A percentile compares a stretch with the other conserved stretches of the same genome.
Conservation (phyloP, 2,329 filamentous ascomycete genomes). For the Microcyclospora pomicola region DNA sequence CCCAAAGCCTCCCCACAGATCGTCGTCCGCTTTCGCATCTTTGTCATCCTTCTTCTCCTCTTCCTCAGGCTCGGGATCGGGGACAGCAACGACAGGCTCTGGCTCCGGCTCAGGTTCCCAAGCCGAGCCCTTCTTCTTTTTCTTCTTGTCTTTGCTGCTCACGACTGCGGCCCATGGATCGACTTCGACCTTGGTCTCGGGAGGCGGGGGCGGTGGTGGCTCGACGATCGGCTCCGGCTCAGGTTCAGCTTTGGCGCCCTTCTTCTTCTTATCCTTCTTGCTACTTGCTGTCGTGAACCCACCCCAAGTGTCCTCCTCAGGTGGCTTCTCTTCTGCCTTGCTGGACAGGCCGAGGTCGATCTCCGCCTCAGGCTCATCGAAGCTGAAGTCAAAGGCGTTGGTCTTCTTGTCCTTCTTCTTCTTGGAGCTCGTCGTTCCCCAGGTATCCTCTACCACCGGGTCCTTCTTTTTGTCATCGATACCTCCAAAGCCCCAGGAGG, state of each 20-base stretch:
- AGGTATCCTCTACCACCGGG: slow-evolving; percentile 4
- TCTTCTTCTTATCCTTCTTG: slow-evolving; percentile 23
- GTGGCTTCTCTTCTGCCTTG: slow-evolving; percentile 8
- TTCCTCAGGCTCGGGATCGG: slow-evolving; percentile 27
- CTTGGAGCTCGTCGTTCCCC: slow-evolving; percentile 12
- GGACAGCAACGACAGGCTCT: slow-evolving; percentile 17
- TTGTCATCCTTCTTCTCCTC: slow-evolving; percentile 21
- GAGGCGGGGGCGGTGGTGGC: slow-evolving; percentile 13
- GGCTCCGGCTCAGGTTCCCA: slow-evolving; percentile 18
- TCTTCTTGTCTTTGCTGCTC: slow-evolving; percentile 31
- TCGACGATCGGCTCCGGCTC: slow-evolving; percentile 17
- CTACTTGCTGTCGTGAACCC: slow-evolving; percentile 11
- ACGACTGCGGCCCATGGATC: slow-evolving; percentile 22
- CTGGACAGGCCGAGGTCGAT: slow-evolving; percentile 11
- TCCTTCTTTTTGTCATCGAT: slow-evolving; percentile 14
- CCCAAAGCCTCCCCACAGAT: slow-evolving; percentile 17
- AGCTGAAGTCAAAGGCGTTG: slow-evolving; percentile 18
- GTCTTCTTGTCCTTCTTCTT: slow-evolving; percentile 26
- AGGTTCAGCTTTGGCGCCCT: slow-evolving; percentile 10
- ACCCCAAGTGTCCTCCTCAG: slow-evolving; percentile 15
- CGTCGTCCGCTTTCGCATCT: slow-evolving; percentile 9
- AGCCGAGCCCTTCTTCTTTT: slow-evolving; percentile 23
- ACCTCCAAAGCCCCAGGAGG: slow-evolving; percentile 22
- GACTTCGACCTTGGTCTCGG: slow-evolving; percentile 14
- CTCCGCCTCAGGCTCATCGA: slow-evolving; percentile 10